These are phyloP conservation scores for Helianthus annuus DNA, from an alignment of 129 eudicot species.

Conservation along the genomic window DNA sequence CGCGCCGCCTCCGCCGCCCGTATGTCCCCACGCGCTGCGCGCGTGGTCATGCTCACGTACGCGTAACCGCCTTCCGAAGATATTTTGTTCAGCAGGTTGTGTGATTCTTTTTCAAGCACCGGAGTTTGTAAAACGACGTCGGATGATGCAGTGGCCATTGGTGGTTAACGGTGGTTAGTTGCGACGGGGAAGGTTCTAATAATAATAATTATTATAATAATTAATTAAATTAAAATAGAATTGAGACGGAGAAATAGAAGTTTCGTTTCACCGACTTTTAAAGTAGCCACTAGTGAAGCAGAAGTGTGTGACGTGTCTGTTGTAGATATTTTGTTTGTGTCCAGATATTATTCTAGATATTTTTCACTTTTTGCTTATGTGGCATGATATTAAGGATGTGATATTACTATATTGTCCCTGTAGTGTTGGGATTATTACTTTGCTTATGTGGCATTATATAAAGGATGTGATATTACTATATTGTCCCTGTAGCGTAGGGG, in stretches of 20 bases:
- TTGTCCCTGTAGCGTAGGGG: no score
- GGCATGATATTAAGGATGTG: neutral
- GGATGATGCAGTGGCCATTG: constrained; percentile 35
- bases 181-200: constrained; percentile 22
- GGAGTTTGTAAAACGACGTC: constrained; percentile 50
- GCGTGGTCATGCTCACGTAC: constrained; percentile 57
- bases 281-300: constrained; percentile 27
- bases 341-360: constrained; percentile 39
- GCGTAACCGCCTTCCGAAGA: constrained; percentile 87
- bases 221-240: no score
- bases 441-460: no score
- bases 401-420: neutral
- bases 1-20: constrained; percentile 95
- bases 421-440: no score
- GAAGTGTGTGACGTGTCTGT: constrained; percentile 39
- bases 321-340: constrained; percentile 4
- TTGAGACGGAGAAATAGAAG: constrained; percentile 4
- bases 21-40: constrained; percentile 63
- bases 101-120: constrained; percentile 34
- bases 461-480: no score
- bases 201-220: neutral
- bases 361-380: constrained; percentile 45
- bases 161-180: constrained; percentile 20
- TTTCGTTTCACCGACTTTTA: constrained; percentile 23
- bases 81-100: constrained; percentile 48